Base-by-base conservation (phyloP, 345 rosid species). In the Arabidopsis arenosa region DNA sequence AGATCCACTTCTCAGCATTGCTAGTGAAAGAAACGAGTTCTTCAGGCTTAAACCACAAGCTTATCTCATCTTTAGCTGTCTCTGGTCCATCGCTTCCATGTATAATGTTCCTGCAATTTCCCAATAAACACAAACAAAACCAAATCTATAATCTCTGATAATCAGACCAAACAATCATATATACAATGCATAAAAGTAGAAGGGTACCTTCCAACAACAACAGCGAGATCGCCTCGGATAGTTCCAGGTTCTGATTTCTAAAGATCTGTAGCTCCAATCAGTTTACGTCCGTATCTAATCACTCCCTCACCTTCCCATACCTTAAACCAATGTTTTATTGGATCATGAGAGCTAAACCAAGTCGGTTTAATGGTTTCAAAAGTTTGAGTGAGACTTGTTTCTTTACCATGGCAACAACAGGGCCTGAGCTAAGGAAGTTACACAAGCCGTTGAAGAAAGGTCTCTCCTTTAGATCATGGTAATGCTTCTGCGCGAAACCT, bases 291-390 rank as follows among this genome's bases (percentile, higher is more conserved):
- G 21, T 93, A 93, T 65, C 76, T 86, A 3, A 91, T 87, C 72
- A 88, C 98, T 15, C 93, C 96, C 71, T 93, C 97, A 58, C 98
- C 97, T 85, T 93, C 98, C 98, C 98, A 93, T 5, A 93, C 97
- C 98, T 93, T 70, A 36, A 65, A 79, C 28, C 36, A 54, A 2
- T 40, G 48, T 66, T 5, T n/a, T 58, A 59, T 23, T n/a, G 26
- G 49, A 41, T 40, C 8, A 40, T 64, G 7, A 53, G 15, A 73
- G 0, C n/a, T 15, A 47, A 12, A 48, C 40, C 9, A 60, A 26
- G 5, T 26, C 39, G 26, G 41, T 37, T 55, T 9, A 21, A 12
- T 43, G 77, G 5, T 73, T 73, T 41, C 7, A 17, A 3, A 3
- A 30, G 2, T 9, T 17, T 14, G 40, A 26, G 6, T 26, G 51